A percentile compares a stretch with the other conserved stretches of the same genome.
Conservation (phyloP, 1,284 basidiomycete species). For the Malassezia japonica region DNA sequence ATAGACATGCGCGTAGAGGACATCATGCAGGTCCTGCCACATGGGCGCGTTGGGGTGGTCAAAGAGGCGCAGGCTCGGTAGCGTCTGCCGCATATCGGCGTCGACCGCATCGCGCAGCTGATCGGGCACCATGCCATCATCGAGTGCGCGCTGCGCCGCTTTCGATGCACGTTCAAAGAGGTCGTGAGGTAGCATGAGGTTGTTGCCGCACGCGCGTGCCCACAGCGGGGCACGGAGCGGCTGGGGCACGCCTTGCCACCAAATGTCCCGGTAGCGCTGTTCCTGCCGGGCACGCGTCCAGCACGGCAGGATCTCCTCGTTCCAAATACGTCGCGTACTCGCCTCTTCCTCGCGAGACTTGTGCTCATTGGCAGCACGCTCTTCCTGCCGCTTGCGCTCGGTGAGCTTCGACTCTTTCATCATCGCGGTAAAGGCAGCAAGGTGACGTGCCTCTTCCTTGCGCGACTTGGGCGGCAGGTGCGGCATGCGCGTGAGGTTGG, state of each 20-base stretch:
- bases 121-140: conserved; percentile 11
- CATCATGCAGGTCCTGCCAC: conserved; percentile 72
- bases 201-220: conserved; percentile 79
- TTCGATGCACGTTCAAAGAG: conserved; percentile 19
- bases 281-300: conserved; percentile 67
- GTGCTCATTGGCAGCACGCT: conserved; percentile 17
- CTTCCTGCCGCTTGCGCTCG: conserved; percentile 29
- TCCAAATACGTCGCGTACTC: conserved; percentile 64
- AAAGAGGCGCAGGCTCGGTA: conserved; percentile 84
- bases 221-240: conserved; percentile 76
- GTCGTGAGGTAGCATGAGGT: conserved; percentile 60
- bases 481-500: conserved; percentile 15
- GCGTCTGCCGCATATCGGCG: conserved; percentile 65
- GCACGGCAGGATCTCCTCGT: conserved; percentile 68
- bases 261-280: conserved; percentile 61
- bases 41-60: conserved; percentile 66
- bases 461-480: conserved; percentile 14
- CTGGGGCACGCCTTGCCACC: conserved; percentile 86
- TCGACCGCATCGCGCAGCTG: conserved; percentile 63
- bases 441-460: conserved; percentile 12
- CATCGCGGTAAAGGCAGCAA: conserved; percentile 53
- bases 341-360: conserved; percentile 51
- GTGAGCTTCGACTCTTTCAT: conserved; percentile 56
- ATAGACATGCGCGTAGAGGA: conserved; percentile 83
- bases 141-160: conserved; percentile 14